phyloP scores from a whole-genome alignment of 78 protist genomes.

The Chrysochromulina tobinii region DNA sequence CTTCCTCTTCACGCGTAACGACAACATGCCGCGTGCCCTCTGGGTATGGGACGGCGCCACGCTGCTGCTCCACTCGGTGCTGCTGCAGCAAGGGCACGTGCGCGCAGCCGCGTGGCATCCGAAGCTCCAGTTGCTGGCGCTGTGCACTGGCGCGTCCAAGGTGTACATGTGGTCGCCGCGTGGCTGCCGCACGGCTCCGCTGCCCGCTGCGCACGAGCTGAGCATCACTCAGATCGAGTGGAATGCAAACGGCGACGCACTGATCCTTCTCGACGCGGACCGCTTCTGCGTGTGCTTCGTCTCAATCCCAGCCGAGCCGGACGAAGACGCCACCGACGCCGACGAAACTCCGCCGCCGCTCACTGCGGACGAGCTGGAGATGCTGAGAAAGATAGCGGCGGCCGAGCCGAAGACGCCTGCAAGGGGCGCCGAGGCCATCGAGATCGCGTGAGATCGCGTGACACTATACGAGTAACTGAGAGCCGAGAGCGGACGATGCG shows the following conservation, averaged over 20 bases:
- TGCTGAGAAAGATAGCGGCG: too few relatives aligned
- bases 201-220: background rate
- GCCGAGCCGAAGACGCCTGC: too few relatives aligned
- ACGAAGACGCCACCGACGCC: too few relatives aligned
- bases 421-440: too few relatives aligned
- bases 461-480: too few relatives aligned
- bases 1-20: background rate
- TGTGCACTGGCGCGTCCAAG: background rate
- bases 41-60: background rate
- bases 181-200: background rate
- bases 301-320: background rate
- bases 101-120: background rate
- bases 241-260: background rate
- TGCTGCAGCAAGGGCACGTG: background rate
- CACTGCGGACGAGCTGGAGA: too few relatives aligned
- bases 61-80: background rate
- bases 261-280: background rate
- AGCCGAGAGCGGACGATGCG: too few relatives aligned
- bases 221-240: background rate
- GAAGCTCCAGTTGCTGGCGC: background rate
- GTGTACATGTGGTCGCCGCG: background rate
- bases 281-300: background rate
- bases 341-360: too few relatives aligned
- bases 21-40: background rate
- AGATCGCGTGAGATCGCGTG: too few relatives aligned